These are phyloP conservation scores for Naegleria gruberi DNA, from an alignment of 208 protist species.

Conservation along the genomic window DNA sequence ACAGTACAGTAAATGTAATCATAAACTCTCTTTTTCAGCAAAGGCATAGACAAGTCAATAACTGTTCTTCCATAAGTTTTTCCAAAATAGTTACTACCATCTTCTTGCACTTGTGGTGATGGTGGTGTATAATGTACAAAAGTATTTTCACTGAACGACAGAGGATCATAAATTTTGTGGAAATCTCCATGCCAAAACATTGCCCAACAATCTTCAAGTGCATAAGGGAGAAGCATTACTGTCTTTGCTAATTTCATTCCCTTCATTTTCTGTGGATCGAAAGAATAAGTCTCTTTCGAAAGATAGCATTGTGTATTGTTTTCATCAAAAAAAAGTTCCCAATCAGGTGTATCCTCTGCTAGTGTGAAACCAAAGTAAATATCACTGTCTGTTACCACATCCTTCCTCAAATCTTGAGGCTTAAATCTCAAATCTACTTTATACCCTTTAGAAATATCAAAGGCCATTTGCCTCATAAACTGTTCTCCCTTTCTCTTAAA, in stretches of 20 bases:
- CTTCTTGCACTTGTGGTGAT: too few relatives aligned
- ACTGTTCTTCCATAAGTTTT: too few relatives aligned
- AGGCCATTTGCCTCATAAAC: background rate
- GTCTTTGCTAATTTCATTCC: background rate
- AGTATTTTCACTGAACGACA: background rate
- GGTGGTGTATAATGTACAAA: background rate
- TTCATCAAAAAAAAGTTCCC: too few relatives aligned
- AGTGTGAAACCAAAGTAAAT: background rate
- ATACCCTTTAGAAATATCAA: background rate
- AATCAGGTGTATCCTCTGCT: background rate
- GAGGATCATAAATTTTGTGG: background rate
- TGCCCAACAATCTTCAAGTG: background rate
- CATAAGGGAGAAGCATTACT: background rate
- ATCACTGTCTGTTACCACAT: background rate
- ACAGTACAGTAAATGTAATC: background rate
- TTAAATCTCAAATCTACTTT: constrained; percentile 1
- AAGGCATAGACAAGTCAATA: background rate
- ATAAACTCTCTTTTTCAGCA: background rate
- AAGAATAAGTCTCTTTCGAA: background rate
- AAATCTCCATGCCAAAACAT: background rate
- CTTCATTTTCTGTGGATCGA: background rate
- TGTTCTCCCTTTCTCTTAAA: background rate
- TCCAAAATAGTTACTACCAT: too few relatives aligned
- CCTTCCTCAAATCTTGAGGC: background rate
- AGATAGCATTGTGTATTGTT: background rate